These are phyloP conservation scores for Penicillium dipodomyicola DNA, from an alignment of 495 filamentous ascomycete species.

Conservation along the genomic window DNA sequence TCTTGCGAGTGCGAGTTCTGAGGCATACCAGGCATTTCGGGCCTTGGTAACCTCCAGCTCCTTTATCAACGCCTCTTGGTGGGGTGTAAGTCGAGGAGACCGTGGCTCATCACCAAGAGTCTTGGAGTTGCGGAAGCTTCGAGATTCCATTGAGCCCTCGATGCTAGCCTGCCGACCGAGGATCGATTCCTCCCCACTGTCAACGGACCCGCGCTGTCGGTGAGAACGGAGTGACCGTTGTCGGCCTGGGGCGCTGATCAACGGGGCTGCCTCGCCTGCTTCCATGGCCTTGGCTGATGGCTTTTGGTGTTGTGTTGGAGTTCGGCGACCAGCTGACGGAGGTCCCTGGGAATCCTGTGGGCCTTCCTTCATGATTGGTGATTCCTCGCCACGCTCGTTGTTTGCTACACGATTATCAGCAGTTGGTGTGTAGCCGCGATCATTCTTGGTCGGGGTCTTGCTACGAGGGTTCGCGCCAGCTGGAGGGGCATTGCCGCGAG, in stretches of 20 bases:
- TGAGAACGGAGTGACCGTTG: constrained; percentile 46
- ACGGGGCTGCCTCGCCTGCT: constrained; percentile 46
- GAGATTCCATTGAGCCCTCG: constrained; percentile 45
- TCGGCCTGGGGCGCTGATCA: constrained; percentile 42
- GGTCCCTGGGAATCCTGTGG: constrained; percentile 45
- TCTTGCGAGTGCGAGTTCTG: constrained; percentile 83
- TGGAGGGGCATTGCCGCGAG: constrained; percentile 48
- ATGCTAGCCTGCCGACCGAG: constrained; percentile 43
- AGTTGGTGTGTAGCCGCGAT: constrained; percentile 48
- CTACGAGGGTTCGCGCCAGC: constrained; percentile 45
- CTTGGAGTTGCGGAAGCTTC: constrained; percentile 41
- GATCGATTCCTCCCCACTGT: constrained; percentile 47
- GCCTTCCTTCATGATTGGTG: constrained; percentile 53
- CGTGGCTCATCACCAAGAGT: constrained; percentile 43
- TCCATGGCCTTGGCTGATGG: constrained; percentile 49
- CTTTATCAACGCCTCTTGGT: constrained; percentile 60
- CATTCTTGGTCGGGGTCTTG: constrained; percentile 59
- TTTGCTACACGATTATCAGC: constrained; percentile 49
- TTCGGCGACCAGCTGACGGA: constrained; percentile 56
- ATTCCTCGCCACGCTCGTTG: constrained; percentile 51
- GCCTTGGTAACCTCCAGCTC: constrained; percentile 81
- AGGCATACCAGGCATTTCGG: constrained; percentile 95
- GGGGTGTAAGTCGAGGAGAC: constrained; percentile 45
- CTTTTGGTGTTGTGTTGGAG: constrained; percentile 54
- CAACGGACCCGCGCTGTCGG: constrained; percentile 43